Percentiles rank a stretch among this genome's conserved stretches.
Conservation (phyloP, 306 rosid species). For the cucumber (Cucumis sativus) region DNA sequence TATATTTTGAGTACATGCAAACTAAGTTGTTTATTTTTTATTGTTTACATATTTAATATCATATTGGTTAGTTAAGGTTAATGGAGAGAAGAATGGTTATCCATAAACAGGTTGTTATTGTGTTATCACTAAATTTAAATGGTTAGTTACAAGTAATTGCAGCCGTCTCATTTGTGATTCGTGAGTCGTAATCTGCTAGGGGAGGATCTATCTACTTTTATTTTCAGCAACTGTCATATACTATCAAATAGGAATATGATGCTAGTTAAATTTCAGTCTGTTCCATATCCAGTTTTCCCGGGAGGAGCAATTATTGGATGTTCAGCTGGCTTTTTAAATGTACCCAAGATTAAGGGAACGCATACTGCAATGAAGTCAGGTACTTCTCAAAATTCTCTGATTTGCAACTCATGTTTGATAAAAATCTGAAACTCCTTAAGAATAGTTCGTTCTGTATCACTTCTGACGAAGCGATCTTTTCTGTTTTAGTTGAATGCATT, state of each 20-base stretch:
- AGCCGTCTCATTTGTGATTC: not conserved
- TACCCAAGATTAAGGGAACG: slow-evolving; percentile 91
- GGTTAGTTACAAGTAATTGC: not conserved
- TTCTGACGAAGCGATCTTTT: not conserved
- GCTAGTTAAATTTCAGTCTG: slow-evolving; percentile 90
- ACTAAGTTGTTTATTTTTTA: not conserved
- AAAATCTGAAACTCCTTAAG: not conserved
- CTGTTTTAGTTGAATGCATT: not conserved
- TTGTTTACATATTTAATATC: not conserved
- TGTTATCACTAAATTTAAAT: not conserved
- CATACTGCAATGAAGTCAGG: slow-evolving; percentile 99
- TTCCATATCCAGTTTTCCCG: slow-evolving; percentile 99
- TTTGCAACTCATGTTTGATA: not conserved
- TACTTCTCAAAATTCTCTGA: slow-evolving; percentile 5
- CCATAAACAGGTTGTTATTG: not conserved
- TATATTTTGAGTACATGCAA: not conserved
- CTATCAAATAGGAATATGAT: slow-evolving; percentile 41
- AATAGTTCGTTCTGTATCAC: not conserved
- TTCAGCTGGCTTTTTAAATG: slow-evolving; percentile 90
- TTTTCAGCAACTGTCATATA: not conserved
- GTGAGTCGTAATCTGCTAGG: not conserved
- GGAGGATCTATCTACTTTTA: not conserved
- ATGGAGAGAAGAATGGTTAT: not conserved
- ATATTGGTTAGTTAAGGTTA: not conserved
- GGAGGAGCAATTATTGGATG: slow-evolving; percentile 96